A percentile compares a stretch with the other conserved stretches of the same genome.
These are phyloP conservation scores for Boletales sp. DNA, from an alignment of 768 basidiomycete species.

Conservation along the genomic window DNA sequence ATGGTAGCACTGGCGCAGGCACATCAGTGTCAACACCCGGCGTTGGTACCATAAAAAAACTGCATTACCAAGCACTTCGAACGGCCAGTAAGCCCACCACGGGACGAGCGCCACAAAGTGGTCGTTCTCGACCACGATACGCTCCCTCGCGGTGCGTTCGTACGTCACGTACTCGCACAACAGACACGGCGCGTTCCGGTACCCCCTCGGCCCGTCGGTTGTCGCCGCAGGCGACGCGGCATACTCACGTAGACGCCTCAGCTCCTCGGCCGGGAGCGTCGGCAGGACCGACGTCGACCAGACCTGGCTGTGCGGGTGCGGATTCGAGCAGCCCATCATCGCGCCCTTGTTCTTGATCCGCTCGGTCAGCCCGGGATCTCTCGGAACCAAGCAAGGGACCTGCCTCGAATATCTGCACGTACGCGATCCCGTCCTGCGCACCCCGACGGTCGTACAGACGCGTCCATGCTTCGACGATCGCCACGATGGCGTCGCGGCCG, in stretches of 20 bases:
- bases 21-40: neutral
- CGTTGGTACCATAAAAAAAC: neutral
- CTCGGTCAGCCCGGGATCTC: slow-evolving; percentile 1
- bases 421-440: slow-evolving; percentile 60
- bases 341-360: slow-evolving; percentile 74
- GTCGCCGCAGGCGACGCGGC: slow-evolving; percentile 31
- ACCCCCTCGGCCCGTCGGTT: slow-evolving; percentile 51
- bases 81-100: slow-evolving; percentile 97
- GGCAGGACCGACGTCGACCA: slow-evolving; percentile 80
- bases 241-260: slow-evolving; percentile 54
- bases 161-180: slow-evolving; percentile 77
- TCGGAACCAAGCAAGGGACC: slow-evolving; percentile 1
- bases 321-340: slow-evolving; percentile 95
- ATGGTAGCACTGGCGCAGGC: slow-evolving; percentile 57
- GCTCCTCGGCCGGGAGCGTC: slow-evolving; percentile 63
- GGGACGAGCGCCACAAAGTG: slow-evolving; percentile 86
- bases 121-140: slow-evolving; percentile 68
- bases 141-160: slow-evolving; percentile 53
- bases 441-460: slow-evolving; percentile 59
- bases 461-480: slow-evolving; percentile 73
- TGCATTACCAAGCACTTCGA: slow-evolving; percentile 65
- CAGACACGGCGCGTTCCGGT: slow-evolving; percentile 58
- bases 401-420: slow-evolving; percentile 89
- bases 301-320: slow-evolving; percentile 90
- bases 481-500: slow-evolving; percentile 49